phyloP scores from a whole-genome alignment of 1,284 basidiomycete species.

The Fomitopsis schrenkii region DNA sequence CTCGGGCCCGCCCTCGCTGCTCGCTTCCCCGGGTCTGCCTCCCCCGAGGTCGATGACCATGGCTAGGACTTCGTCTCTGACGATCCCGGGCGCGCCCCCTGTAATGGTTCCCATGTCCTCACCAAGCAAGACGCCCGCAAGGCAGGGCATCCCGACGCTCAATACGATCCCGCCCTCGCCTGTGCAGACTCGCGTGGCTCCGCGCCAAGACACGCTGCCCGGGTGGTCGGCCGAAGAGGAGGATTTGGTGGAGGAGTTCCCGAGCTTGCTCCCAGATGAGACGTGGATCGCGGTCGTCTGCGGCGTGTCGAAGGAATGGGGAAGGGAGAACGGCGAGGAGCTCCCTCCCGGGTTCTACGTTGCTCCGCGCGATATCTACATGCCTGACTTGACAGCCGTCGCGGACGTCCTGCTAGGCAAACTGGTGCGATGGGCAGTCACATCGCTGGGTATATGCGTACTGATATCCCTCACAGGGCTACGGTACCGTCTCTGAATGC shows the following conservation, averaged over 20 bases:
- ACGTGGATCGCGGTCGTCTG: conserved; percentile 79
- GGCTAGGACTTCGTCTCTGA: conserved; percentile 28
- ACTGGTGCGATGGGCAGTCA: conserved; percentile 39
- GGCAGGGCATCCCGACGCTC: conserved; percentile 11
- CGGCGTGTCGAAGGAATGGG: conserved; percentile 62
- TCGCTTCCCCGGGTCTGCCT: conserved; percentile 3
- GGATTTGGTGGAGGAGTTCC: conserved; percentile 14
- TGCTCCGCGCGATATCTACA: conserved; percentile 71
- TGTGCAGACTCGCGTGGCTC: neutral
- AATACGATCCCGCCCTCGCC: conserved; percentile 28
- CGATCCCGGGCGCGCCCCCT: conserved; percentile 40
- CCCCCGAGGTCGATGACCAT: conserved; percentile 18
- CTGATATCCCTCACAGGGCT: conserved; percentile 40
- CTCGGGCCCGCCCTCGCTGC: neutral
- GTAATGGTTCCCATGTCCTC: conserved; percentile 27
- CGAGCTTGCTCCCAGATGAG: conserved; percentile 53
- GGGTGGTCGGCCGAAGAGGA: conserved; percentile 1
- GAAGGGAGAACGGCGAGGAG: conserved; percentile 36
- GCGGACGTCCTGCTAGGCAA: conserved; percentile 78
- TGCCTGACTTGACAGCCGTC: conserved; percentile 74
- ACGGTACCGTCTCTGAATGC: conserved; percentile 70
- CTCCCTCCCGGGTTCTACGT: conserved; percentile 72
- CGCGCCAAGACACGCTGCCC: neutral
- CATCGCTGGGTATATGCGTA: neutral
- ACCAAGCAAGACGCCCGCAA: conserved; percentile 11